A percentile compares a stretch with the other conserved stretches of the same genome.
These are phyloP conservation scores for Cladophialophora immunda DNA, from an alignment of 2,329 filamentous ascomycete species.

Conservation along the genomic window DNA sequence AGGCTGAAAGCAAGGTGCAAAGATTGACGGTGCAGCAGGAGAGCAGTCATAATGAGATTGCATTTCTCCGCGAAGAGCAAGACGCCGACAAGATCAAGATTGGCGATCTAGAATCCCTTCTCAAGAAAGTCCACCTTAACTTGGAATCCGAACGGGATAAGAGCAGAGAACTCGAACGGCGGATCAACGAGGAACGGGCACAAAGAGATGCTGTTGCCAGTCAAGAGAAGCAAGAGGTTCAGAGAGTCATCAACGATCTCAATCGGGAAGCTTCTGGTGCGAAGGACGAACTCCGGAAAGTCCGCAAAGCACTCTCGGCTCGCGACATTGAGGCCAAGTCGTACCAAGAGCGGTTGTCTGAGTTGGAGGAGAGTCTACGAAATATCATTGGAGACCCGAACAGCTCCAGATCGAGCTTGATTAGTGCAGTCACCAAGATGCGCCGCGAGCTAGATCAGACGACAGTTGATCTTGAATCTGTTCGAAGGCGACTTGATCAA, in stretches of 20 bases:
- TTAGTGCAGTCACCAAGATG: slow-evolving; percentile 86
- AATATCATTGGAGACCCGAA: slow-evolving; percentile 87
- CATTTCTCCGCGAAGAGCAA: slow-evolving; percentile 95
- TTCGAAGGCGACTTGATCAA: slow-evolving; percentile 80
- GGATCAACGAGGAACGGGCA: slow-evolving; percentile 79
- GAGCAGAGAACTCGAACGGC: slow-evolving; percentile 73
- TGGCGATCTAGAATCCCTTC: slow-evolving; percentile 84
- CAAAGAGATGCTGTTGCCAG: slow-evolving; percentile 87
- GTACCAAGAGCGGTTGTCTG: slow-evolving; percentile 89
- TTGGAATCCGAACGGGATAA: slow-evolving; percentile 87
- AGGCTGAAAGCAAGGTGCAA: slow-evolving; percentile 87
- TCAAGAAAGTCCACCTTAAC: slow-evolving; percentile 79
- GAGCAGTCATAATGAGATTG: slow-evolving; percentile 89
- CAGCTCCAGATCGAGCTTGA: slow-evolving; percentile 82
- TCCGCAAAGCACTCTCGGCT: slow-evolving; percentile 82
- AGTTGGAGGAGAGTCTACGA: slow-evolving; percentile 87
- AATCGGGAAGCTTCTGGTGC: slow-evolving; percentile 82
- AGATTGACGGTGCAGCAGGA: slow-evolving; percentile 90
- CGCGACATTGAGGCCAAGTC: slow-evolving; percentile 88
- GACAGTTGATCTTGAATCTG: slow-evolving; percentile 79
- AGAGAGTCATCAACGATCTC: slow-evolving; percentile 90
- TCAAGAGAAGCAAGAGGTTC: slow-evolving; percentile 92
- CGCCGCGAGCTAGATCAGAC: slow-evolving; percentile 88
- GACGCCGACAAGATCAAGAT: slow-evolving; percentile 98
- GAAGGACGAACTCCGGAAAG: slow-evolving; percentile 83